Evolutionary conservation across 495 filamentous ascomycete genomes (phyloP).

Genomic region (Hypoxylon trugodes): DNA sequence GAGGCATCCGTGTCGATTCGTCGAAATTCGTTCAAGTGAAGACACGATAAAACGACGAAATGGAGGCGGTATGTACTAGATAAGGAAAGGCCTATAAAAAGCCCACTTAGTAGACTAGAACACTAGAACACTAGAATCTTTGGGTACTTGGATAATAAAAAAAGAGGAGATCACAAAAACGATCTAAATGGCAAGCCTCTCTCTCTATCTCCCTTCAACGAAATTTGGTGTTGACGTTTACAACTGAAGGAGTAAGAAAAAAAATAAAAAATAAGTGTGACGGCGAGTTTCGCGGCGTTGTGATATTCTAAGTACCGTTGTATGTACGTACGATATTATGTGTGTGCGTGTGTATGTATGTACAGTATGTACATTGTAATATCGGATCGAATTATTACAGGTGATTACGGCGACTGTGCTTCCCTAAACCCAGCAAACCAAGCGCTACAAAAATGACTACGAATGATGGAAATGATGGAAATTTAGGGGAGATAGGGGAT

Average conservation of each 20-base stretch:
- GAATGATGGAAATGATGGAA: too few relatives aligned
- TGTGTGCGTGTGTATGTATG: too few relatives aligned
- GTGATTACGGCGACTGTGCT: too few relatives aligned
- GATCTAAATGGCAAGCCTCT: slow-evolving; percentile 23
- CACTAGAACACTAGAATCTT: slow-evolving; percentile 20
- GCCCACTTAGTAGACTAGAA: too few relatives aligned
- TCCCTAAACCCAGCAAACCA: too few relatives aligned
- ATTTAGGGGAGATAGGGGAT: slow-evolving; percentile 40
- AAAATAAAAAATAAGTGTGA: slow-evolving; percentile 34
- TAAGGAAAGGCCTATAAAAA: slow-evolving; percentile 5
- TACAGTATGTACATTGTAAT: slow-evolving; percentile 25
- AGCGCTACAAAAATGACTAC: too few relatives aligned
- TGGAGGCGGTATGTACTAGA: slow-evolving; percentile 21
- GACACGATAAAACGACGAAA: slow-evolving; percentile 18
- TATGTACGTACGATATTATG: slow-evolving; percentile 29
- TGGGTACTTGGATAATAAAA: slow-evolving; percentile 1
- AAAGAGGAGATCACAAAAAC: slow-evolving; percentile 16
- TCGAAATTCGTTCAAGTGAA: slow-evolving; percentile 17
- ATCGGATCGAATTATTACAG: slow-evolving; percentile 16
- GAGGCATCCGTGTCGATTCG: slow-evolving; percentile 44
- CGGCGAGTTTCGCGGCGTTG: slow-evolving; percentile 32
- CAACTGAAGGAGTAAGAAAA: slow-evolving; percentile 39
- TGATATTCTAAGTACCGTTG: slow-evolving; percentile 36
- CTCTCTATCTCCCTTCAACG: too few relatives aligned
- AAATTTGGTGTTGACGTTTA: slow-evolving; percentile 31